These are phyloP conservation scores for Eucalyptus urophylla DNA, from an alignment of 345 rosid genomes.

Conservation along the genomic window DNA sequence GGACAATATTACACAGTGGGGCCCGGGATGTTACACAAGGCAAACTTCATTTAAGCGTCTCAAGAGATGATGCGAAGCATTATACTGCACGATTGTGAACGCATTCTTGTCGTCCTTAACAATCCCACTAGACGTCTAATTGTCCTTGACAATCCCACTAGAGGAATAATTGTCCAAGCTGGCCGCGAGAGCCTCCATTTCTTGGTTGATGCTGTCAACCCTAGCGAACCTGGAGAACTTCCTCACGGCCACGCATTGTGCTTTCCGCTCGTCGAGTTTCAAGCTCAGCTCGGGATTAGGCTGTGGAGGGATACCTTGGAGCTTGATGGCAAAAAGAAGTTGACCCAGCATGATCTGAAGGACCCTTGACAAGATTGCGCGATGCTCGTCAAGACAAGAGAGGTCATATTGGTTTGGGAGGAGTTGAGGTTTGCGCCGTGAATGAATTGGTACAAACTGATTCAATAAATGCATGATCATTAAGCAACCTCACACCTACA, in stretches of 20 bases:
- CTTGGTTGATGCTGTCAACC: neutral
- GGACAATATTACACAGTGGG: no score
- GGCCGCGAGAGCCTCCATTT: neutral
- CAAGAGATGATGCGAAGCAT: neutral
- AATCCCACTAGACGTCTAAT: neutral
- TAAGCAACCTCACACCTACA: neutral
- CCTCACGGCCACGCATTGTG: neutral
- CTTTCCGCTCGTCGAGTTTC: neutral
- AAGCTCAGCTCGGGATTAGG: neutral
- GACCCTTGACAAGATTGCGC: neutral
- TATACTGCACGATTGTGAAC: neutral
- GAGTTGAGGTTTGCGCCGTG: neutral
- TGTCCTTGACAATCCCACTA: no score
- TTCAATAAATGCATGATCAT: neutral
- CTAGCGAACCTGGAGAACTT: neutral
- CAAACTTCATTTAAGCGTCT: neutral
- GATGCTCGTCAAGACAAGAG: neutral
- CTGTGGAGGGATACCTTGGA: neutral
- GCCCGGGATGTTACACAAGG: no score
- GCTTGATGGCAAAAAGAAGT: neutral
- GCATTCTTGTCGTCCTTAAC: neutral
- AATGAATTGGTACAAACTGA: neutral
- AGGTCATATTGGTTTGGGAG: neutral
- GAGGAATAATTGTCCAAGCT: no score
- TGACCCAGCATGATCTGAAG: neutral